Evolutionary conservation across 2,329 filamentous ascomycete species (phyloP).

Genomic region (Cryphonectria carpinicola): DNA sequence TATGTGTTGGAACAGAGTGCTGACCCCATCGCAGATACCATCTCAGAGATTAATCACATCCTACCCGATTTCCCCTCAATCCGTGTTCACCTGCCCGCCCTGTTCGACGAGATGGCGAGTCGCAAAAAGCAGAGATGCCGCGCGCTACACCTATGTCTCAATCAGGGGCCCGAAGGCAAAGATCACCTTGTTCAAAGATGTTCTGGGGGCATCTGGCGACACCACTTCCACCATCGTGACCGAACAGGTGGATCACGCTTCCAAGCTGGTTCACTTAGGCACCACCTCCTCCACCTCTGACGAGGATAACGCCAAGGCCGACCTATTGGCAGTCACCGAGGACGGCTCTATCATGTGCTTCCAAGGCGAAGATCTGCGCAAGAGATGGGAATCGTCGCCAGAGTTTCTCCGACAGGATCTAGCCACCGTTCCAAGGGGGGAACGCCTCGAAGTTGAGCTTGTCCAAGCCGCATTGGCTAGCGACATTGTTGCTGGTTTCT

Average conservation of each 20-base stretch:
- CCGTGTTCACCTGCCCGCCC: slow-evolving; percentile 65
- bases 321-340: slow-evolving; percentile 61
- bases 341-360: slow-evolving; percentile 66
- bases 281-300: slow-evolving; percentile 37
- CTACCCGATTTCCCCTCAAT: slow-evolving; percentile 68
- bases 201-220: slow-evolving; percentile 54
- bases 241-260: slow-evolving; percentile 45
- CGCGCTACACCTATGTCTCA: slow-evolving; percentile 65
- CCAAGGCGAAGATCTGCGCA: slow-evolving; percentile 57
- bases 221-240: slow-evolving; percentile 55
- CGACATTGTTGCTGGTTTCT: slow-evolving; percentile 58
- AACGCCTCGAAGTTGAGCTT: slow-evolving; percentile 51
- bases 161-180: slow-evolving; percentile 54
- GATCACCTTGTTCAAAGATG: slow-evolving; percentile 64
- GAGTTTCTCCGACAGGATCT: slow-evolving; percentile 48
- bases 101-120: slow-evolving; percentile 60
- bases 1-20: not conserved
- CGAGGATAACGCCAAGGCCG: slow-evolving; percentile 38
- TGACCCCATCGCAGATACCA: slow-evolving; percentile 54
- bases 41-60: slow-evolving; percentile 66
- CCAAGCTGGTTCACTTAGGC: slow-evolving; percentile 49
- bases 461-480: slow-evolving; percentile 49
- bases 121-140: slow-evolving; percentile 50
- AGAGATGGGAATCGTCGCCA: slow-evolving; percentile 52
- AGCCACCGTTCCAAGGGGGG: slow-evolving; percentile 36